phyloP scores from a whole-genome alignment of 441 rosid genomes.

The Breynia disticha region DNA sequence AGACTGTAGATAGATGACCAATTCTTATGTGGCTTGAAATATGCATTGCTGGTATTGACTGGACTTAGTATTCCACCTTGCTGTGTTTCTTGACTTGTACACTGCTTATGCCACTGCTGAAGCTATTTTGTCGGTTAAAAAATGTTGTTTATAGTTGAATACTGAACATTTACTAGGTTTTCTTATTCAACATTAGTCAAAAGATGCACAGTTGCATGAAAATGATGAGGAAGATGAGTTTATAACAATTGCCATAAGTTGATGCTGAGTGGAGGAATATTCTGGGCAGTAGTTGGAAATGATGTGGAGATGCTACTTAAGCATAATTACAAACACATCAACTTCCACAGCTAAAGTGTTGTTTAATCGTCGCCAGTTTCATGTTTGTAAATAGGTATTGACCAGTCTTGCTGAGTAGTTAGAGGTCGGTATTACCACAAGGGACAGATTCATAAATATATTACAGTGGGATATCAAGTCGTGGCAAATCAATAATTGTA shows the following conservation, averaged over 20 bases:
- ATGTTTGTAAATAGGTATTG: neutral
- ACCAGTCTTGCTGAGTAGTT: slow-evolving; percentile 9
- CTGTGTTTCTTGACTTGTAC: no score
- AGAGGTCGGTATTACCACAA: neutral
- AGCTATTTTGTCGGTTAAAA: no score
- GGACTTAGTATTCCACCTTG: no score
- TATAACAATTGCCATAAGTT: no score
- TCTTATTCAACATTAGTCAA: neutral
- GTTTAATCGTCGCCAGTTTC: slow-evolving; percentile 6
- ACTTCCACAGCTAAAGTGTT: neutral
- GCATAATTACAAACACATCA: slow-evolving; percentile 23
- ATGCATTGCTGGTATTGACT: no score
- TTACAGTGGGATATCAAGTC: no score
- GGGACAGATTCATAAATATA: neutral
- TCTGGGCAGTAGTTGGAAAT: slow-evolving; percentile 11
- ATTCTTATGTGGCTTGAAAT: no score
- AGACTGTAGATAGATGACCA: no score
- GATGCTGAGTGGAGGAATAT: slow-evolving; percentile 8
- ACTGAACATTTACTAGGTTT: neutral
- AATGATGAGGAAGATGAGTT: no score
- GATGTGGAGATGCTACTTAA: slow-evolving; percentile 15
- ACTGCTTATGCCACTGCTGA: no score
- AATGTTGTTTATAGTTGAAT: no score
- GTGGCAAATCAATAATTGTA: no score
- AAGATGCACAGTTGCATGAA: neutral